Percentiles rank a stretch among this genome's conserved stretches.
phyloP scores from a whole-genome alignment of 2,329 filamentous ascomycete species.

The Monosporascus sp. region DNA sequence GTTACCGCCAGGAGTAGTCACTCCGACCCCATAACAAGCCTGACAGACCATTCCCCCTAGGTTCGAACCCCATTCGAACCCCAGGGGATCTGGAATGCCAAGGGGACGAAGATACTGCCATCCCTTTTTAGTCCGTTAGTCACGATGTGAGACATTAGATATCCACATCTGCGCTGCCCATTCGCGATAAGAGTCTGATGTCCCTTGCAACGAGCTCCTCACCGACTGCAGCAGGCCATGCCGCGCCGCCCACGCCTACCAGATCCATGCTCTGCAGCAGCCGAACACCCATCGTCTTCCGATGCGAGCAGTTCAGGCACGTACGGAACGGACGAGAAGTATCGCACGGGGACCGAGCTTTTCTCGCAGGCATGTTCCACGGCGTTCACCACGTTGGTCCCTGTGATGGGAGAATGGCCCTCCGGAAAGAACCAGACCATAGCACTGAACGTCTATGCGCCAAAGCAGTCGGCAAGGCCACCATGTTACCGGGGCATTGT shows the following conservation, averaged over 20 bases:
- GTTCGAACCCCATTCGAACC: constrained; percentile 46
- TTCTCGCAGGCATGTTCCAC: constrained; percentile 31
- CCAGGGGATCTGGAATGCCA: constrained; percentile 24
- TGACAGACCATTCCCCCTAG: constrained; percentile 33
- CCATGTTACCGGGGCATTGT: constrained; percentile 63
- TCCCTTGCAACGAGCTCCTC: constrained; percentile 42
- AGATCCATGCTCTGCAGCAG: constrained; percentile 48
- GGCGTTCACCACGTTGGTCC: constrained; percentile 43
- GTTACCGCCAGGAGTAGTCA: constrained; percentile 57
- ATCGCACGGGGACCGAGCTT: constrained; percentile 33
- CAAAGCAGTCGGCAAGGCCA: constrained; percentile 56
- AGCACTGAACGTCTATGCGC: constrained; percentile 55
- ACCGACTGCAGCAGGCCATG: constrained; percentile 47
- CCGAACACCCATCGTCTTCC: constrained; percentile 35
- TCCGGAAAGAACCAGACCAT: constrained; percentile 59
- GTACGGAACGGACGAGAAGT: constrained; percentile 59
- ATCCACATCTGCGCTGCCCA: constrained; percentile 61
- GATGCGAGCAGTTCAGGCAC: constrained; percentile 48
- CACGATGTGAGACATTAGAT: constrained; percentile 57
- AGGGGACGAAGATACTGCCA: constrained; percentile 55
- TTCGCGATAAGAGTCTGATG: constrained; percentile 55
- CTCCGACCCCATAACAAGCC: constrained; percentile 47
- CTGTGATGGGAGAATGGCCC: constrained; percentile 49
- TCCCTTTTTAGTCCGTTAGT: constrained; percentile 47
- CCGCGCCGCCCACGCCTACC: constrained; percentile 59